Conservation (phyloP, 257 asterid species). For the Solanum virginianum region DNA sequence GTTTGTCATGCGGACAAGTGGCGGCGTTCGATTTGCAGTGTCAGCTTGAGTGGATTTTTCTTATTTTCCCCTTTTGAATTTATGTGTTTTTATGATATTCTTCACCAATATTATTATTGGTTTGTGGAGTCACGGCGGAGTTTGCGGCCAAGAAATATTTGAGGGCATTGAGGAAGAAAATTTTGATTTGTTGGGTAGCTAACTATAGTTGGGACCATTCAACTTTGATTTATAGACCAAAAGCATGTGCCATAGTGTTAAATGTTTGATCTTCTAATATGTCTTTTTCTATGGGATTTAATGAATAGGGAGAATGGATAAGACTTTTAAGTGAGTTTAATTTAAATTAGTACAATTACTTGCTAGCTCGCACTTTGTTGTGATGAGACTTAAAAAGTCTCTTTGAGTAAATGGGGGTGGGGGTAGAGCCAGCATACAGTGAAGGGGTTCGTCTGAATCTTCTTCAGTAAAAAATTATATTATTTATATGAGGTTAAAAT, state of each 20-base stretch:
- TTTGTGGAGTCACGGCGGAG: constrained; percentile 8
- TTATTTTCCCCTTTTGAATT: background rate
- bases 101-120: background rate
- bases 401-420: background rate
- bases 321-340: background rate
- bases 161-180: background rate
- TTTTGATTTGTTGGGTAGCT: background rate
- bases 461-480: no score
- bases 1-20: constrained; percentile 2
- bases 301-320: background rate
- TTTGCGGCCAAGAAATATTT: constrained; percentile 11
- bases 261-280: background rate
- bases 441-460: no score
- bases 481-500: no score
- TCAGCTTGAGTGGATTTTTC: background rate
- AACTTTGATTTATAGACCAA: constrained; percentile 33
- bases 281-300: constrained; percentile 15
- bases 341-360: background rate
- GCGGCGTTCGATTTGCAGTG: constrained; percentile 20
- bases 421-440: no score
- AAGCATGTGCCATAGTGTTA: constrained; percentile 32
- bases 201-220: background rate
- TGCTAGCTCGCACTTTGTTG: background rate
- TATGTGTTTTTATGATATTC: background rate
- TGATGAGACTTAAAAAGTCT: background rate